A percentile compares a stretch with the other conserved stretches of the same genome.
These are phyloP conservation scores for Micromonas commoda DNA, from an alignment of 139 green algal genomes.

Conservation along the genomic window DNA sequence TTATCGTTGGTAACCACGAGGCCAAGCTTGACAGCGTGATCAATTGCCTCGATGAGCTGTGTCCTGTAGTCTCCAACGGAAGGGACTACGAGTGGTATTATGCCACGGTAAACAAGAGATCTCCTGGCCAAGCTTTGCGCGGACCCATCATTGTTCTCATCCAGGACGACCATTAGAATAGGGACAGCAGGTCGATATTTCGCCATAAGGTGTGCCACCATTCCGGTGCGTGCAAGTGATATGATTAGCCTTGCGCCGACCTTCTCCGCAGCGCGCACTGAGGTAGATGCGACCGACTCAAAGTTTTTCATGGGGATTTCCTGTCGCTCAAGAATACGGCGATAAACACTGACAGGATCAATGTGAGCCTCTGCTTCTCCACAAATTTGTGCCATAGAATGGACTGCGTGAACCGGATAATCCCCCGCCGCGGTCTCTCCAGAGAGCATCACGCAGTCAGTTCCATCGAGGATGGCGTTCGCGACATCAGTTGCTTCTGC, in stretches of 20 bases:
- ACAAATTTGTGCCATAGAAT: constrained; percentile 67
- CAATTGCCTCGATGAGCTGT: constrained; percentile 30
- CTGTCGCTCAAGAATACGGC: constrained; percentile 73
- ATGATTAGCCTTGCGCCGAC: constrained; percentile 84
- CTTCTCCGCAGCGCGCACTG: constrained; percentile 90
- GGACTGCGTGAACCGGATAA: constrained; percentile 59
- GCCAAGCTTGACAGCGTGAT: constrained; percentile 22
- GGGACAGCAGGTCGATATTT: constrained; percentile 86
- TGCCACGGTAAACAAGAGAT: constrained; percentile 38
- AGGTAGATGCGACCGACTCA: constrained; percentile 88
- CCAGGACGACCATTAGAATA: constrained; percentile 59
- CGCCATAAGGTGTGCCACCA: constrained; percentile 77
- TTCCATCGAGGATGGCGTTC: constrained; percentile 76
- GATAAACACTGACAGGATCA: constrained; percentile 50
- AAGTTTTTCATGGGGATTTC: constrained; percentile 87
- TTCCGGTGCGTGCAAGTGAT: constrained; percentile 79
- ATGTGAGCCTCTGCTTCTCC: constrained; percentile 64
- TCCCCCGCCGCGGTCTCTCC: constrained; percentile 68
- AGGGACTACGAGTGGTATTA: constrained; percentile 38
- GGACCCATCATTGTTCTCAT: constrained; percentile 78
- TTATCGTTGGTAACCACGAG: constrained; percentile 9
- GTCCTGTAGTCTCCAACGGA: background rate
- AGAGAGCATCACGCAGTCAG: constrained; percentile 67
- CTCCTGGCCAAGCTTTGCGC: constrained; percentile 35
- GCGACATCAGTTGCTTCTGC: constrained; percentile 82